These are phyloP conservation scores for Helenozyma rhizophorensis DNA, from an alignment of 805 yeast species.

Conservation along the genomic window DNA sequence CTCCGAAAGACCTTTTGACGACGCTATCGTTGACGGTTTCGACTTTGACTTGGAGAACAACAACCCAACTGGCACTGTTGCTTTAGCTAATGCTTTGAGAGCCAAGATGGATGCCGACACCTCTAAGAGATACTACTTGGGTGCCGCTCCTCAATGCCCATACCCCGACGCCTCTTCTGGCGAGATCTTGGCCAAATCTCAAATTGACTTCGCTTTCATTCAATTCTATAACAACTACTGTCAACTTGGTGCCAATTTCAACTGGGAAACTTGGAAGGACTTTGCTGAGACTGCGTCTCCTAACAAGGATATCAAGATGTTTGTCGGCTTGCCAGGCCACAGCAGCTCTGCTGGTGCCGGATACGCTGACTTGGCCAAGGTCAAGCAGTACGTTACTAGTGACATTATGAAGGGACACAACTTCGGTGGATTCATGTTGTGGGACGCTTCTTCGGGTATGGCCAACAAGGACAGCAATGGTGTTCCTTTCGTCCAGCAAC, in stretches of 20 bases:
- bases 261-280: constrained; percentile 65
- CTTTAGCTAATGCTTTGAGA: constrained; percentile 34
- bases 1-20: constrained; percentile 24
- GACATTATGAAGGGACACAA: constrained; percentile 11
- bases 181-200: constrained; percentile 41
- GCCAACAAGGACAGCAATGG: constrained; percentile 29
- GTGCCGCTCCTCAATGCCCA: constrained; percentile 93
- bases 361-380: constrained; percentile 31
- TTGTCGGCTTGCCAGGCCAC: constrained; percentile 64
- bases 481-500: constrained; percentile 7
- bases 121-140: constrained; percentile 61
- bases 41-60: constrained; percentile 64
- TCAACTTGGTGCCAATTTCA: constrained; percentile 48
- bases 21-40: constrained; percentile 66
- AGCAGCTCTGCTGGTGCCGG: constrained; percentile 54
- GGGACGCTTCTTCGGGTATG: constrained; percentile 75
- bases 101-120: constrained; percentile 3
- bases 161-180: constrained; percentile 68
- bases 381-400: constrained; percentile 14
- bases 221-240: constrained; percentile 91
- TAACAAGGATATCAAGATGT: constrained; percentile 65
- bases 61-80: constrained; percentile 61
- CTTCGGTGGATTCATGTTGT: constrained; percentile 73
- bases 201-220: constrained; percentile 75
- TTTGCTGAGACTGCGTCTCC: constrained; percentile 58